Evolutionary conservation across 2,329 filamentous ascomycete species (phyloP), one percentile per base, ranked within the genome.

Genomic region (Ophiostoma novo-ulmi): DNA sequence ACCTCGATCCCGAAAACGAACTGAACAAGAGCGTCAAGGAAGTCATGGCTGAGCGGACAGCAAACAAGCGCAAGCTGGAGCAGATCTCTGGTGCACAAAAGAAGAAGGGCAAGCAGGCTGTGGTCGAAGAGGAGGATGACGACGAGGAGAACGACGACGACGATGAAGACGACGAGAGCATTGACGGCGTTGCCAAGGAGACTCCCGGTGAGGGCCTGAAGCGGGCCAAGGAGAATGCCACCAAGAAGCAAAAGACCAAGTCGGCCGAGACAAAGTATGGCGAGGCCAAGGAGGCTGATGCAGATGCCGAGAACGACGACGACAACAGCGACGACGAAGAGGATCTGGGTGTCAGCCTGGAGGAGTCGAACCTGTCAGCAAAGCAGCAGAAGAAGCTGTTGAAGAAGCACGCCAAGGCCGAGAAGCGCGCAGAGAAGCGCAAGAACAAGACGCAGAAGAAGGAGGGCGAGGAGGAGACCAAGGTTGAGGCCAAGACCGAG

Each of bases 1-100:
- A 97, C 82, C 86, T 98, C 58, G 92, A 98, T 77, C 94, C 95
- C 36, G 92, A 94, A 75, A 93, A 93, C 77, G 89, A 90, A 73
- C 79, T 85, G 74, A 95, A 96, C 83, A 83, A 82, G 74, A 95
- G 89, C 74, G 94, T 93, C 73, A 94, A 97, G 79, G 94, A 98
- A 79, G 88, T 97, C 73, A 90, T 97, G 88, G 94, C 97, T 78
- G 83, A 86, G 70, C 70, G 73, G 1, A 87, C 85, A 63, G 82
- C 82, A 75, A 93, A 91, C 76, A 97, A 97, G 83, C 87, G 93
- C 72, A 97, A 97, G 81, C 83, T 91, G 38, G 87, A 88, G 70
- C 87, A 90, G 74, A 81, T 89, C 71, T 83, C 85, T 22, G 66
- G 31, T 20, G 70, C 20, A 22, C 6, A 58, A 58, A 41, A 70